Conservation (phyloP, 495 filamentous ascomycete species). For the Ramalina peruviana region DNA sequence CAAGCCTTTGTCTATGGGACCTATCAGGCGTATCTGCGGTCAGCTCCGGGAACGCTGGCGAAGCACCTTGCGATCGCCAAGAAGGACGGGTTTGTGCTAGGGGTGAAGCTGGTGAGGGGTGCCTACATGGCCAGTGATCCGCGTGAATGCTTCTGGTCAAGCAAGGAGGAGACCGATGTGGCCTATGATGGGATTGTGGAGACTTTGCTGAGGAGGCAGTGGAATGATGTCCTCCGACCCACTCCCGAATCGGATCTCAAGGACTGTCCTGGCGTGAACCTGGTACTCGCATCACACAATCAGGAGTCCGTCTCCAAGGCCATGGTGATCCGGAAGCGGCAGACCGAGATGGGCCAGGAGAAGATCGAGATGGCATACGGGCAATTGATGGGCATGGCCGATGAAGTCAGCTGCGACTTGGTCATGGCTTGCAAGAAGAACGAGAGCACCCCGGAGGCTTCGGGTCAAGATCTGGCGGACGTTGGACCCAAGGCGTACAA, state of each 20-base stretch:
- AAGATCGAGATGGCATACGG: conserved; percentile 60
- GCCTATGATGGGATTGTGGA: conserved; percentile 50
- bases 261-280: conserved; percentile 47
- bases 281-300: conserved; percentile 90
- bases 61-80: conserved; percentile 51
- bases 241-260: conserved; percentile 18
- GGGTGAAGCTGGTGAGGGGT: conserved; percentile 84
- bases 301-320: conserved; percentile 63
- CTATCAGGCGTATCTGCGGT: conserved; percentile 76
- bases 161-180: conserved; percentile 67
- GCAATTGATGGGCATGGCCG: conserved; percentile 94
- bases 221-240: conserved; percentile 36
- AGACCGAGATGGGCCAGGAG: conserved; percentile 28
- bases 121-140: conserved; percentile 80
- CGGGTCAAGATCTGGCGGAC: conserved; percentile 9
- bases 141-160: conserved; percentile 59
- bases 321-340: conserved; percentile 40
- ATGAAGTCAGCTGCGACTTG: conserved; percentile 78
- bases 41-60: conserved; percentile 48
- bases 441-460: background rate
- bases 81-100: conserved; percentile 59
- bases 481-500: conserved; percentile 61
- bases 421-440: conserved; percentile 32
- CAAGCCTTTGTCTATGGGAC: conserved; percentile 58
- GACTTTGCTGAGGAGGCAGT: conserved; percentile 40